phyloP scores from a whole-genome alignment of 768 basidiomycete genomes.

The Lyophyllum semitale region DNA sequence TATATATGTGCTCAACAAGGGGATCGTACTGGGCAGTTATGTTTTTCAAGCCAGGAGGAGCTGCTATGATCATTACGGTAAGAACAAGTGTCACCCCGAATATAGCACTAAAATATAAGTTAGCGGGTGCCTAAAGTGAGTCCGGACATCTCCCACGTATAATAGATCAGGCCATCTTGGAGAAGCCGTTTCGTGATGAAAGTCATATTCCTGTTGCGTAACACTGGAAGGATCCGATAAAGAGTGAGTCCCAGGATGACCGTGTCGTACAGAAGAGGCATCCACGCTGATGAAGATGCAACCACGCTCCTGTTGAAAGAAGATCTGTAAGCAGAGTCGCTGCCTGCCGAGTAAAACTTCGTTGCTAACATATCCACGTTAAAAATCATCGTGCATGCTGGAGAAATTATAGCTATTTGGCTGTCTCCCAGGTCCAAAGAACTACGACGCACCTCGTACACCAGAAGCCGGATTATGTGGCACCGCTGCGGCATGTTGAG shows the following conservation, averaged over 20 bases:
- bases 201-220: slow-evolving; percentile 30
- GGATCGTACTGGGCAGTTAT: slow-evolving; percentile 48
- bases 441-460: slow-evolving; percentile 27
- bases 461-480: slow-evolving; percentile 39
- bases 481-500: slow-evolving; percentile 31
- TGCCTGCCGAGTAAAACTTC: slow-evolving; percentile 15
- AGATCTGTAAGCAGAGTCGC: background rate
- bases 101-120: slow-evolving; percentile 36
- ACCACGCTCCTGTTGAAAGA: slow-evolving; percentile 30
- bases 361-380: slow-evolving; percentile 34
- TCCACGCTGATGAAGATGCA: slow-evolving; percentile 52
- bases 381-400: slow-evolving; percentile 47
- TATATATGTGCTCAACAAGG: background rate
- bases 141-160: slow-evolving; percentile 29
- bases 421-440: no score
- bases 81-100: slow-evolving; percentile 44
- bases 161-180: slow-evolving; percentile 49
- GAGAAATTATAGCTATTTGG: no score
- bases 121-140: background rate
- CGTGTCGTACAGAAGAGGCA: slow-evolving; percentile 51
- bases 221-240: slow-evolving; percentile 36
- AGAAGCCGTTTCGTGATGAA: slow-evolving; percentile 43
- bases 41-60: slow-evolving; percentile 47
- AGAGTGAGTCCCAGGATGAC: slow-evolving; percentile 41
- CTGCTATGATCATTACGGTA: slow-evolving; percentile 46